These are phyloP conservation scores for Hypoxylon sp. DNA, from an alignment of 2,329 filamentous ascomycete species.

Conservation along the genomic window DNA sequence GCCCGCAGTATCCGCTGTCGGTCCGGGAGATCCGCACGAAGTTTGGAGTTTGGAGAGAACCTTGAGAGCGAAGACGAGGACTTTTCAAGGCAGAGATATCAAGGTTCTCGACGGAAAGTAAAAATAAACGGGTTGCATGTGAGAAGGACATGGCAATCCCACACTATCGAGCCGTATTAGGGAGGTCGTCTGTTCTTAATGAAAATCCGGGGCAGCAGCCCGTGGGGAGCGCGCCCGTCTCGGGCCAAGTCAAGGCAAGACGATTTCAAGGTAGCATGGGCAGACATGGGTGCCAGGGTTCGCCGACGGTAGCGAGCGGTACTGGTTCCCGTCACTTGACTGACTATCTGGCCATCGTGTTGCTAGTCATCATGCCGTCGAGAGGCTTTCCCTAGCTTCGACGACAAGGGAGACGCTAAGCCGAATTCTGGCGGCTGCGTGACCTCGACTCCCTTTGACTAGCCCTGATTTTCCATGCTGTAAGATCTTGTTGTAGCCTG, in stretches of 20 bases:
- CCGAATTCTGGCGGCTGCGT: slow-evolving; percentile 24
- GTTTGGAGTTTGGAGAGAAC: neutral
- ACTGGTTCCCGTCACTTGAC: slow-evolving; percentile 31
- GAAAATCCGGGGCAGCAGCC: slow-evolving; percentile 30
- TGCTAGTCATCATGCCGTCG: slow-evolving; percentile 3
- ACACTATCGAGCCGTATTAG: slow-evolving; percentile 18
- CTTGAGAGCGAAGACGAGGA: slow-evolving; percentile 6
- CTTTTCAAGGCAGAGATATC: slow-evolving; percentile 8
- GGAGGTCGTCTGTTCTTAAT: slow-evolving; percentile 28
- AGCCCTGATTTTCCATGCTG: slow-evolving; percentile 11
- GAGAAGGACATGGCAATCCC: slow-evolving; percentile 18
- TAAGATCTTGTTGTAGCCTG: slow-evolving; percentile 3
- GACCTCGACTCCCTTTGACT: slow-evolving; percentile 26
- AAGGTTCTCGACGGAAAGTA: slow-evolving; percentile 28
- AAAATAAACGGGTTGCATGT: slow-evolving; percentile 26
- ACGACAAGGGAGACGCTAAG: slow-evolving; percentile 17
- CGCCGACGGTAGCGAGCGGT: slow-evolving; percentile 30
- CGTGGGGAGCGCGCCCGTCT: slow-evolving; percentile 24
- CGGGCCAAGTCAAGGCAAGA: slow-evolving; percentile 28
- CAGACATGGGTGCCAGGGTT: slow-evolving; percentile 9
- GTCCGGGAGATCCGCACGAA: slow-evolving; percentile 3
- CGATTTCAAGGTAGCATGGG: slow-evolving; percentile 28
- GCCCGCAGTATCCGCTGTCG: slow-evolving; percentile 23
- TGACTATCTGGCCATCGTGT: slow-evolving; percentile 20
- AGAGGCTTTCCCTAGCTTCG: slow-evolving; percentile 19